Evolutionary conservation across 139 green algal genomes (phyloP).

Genomic region (Volvox africanus): DNA sequence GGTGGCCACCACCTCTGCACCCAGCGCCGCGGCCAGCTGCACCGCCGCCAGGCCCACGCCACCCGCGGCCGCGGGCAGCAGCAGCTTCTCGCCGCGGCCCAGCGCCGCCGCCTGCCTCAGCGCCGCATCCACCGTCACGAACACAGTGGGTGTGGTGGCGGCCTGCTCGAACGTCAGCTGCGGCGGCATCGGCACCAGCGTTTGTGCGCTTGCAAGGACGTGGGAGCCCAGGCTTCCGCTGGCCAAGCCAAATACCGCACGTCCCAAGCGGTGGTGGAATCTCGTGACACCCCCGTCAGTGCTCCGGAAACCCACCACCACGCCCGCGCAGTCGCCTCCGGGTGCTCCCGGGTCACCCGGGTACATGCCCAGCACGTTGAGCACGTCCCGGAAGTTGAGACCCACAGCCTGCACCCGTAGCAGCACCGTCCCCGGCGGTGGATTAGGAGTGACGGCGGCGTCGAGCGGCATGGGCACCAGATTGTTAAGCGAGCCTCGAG

Average conservation of each 20-base stretch:
- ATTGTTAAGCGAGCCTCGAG: constrained; percentile 63
- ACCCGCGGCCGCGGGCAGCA: constrained; percentile 85
- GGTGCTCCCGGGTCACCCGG: constrained; percentile 69
- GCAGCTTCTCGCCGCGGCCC: constrained; percentile 61
- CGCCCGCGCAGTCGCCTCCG: constrained; percentile 72
- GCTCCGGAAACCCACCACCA: constrained; percentile 45
- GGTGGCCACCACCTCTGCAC: constrained; percentile 67
- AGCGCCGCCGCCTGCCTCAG: constrained; percentile 67
- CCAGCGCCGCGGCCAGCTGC: constrained; percentile 66
- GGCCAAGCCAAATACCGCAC: constrained; percentile 87
- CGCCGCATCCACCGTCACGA: constrained; percentile 81
- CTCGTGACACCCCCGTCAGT: neutral
- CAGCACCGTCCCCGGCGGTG: constrained; percentile 44
- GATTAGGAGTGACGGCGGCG: neutral
- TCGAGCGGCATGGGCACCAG: constrained; percentile 57
- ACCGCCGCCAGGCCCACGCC: constrained; percentile 85
- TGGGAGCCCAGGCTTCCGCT: constrained; percentile 75
- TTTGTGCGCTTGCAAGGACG: constrained; percentile 60
- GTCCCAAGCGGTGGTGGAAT: constrained; percentile 45
- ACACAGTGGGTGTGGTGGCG: constrained; percentile 85
- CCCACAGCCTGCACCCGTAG: constrained; percentile 74
- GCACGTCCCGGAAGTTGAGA: constrained; percentile 84
- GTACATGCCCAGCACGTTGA: constrained; percentile 81
- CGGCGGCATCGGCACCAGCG: constrained; percentile 76
- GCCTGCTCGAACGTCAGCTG: constrained; percentile 79